Evolutionary conservation across 2,329 filamentous ascomycete species (phyloP).

Genomic region (Penicillium sp.): DNA sequence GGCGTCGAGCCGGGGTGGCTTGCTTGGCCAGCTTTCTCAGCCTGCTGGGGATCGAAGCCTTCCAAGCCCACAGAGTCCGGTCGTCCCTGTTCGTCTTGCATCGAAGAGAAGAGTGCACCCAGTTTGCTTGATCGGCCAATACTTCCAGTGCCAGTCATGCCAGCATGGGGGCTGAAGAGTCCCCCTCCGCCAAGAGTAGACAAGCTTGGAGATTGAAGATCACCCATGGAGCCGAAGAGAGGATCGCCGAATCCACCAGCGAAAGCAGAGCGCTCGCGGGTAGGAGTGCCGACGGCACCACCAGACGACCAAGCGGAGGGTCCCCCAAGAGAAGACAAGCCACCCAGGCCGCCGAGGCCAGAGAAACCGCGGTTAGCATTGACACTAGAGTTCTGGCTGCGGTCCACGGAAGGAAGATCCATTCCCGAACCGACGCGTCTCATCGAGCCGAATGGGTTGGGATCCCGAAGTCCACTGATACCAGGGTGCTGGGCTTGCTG

Average conservation of each 20-base stretch:
- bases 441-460: slow-evolving; percentile 58
- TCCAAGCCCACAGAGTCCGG: slow-evolving; percentile 62
- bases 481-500: slow-evolving; percentile 54
- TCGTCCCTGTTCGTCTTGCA: slow-evolving; percentile 63
- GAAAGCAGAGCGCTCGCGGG: slow-evolving; percentile 56
- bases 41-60: slow-evolving; percentile 44
- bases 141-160: slow-evolving; percentile 61
- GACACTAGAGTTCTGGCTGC: slow-evolving; percentile 89
- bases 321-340: slow-evolving; percentile 56
- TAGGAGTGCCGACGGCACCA: slow-evolving; percentile 74
- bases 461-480: slow-evolving; percentile 55
- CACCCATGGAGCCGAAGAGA: slow-evolving; percentile 74
- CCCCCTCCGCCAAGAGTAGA: slow-evolving; percentile 45
- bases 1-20: slow-evolving; percentile 33
- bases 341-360: slow-evolving; percentile 54
- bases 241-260: slow-evolving; percentile 56
- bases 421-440: slow-evolving; percentile 56
- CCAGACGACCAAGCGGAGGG: slow-evolving; percentile 54
- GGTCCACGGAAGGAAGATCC: slow-evolving; percentile 69
- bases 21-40: slow-evolving; percentile 32
- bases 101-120: slow-evolving; percentile 81
- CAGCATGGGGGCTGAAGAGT: slow-evolving; percentile 65
- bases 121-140: slow-evolving; percentile 78
- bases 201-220: slow-evolving; percentile 61
- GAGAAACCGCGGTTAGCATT: slow-evolving; percentile 72